These are phyloP conservation scores for Sutorius australiensis DNA, from an alignment of 768 basidiomycete genomes.

Conservation along the genomic window DNA sequence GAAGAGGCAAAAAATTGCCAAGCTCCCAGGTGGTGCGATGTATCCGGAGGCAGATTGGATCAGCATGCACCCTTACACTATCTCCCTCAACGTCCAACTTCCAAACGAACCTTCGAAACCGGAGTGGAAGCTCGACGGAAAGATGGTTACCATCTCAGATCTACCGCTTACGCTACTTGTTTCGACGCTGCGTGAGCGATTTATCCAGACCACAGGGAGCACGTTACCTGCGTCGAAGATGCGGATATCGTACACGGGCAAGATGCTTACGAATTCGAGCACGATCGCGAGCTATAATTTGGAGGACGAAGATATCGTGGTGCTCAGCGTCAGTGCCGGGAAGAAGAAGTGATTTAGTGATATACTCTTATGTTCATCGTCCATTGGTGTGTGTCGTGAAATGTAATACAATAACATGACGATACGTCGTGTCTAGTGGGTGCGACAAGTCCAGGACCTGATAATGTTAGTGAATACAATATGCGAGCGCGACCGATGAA, in stretches of 20 bases:
- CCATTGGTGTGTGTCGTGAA: slow-evolving; percentile 9
- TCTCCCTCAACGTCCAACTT: slow-evolving; percentile 80
- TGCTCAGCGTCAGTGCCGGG: slow-evolving; percentile 69
- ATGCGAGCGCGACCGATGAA: slow-evolving; percentile 15
- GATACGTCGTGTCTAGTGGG: slow-evolving; percentile 9
- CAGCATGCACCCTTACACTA: slow-evolving; percentile 85
- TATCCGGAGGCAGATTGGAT: slow-evolving; percentile 93
- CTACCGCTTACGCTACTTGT: slow-evolving; percentile 81
- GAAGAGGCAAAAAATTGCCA: slow-evolving; percentile 84
- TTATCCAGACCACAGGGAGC: slow-evolving; percentile 74
- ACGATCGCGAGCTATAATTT: slow-evolving; percentile 86
- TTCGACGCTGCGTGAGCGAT: slow-evolving; percentile 86
- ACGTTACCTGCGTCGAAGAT: slow-evolving; percentile 78
- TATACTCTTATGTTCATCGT: background rate
- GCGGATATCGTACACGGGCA: slow-evolving; percentile 71
- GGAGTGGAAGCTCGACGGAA: slow-evolving; percentile 91
- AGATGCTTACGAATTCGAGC: slow-evolving; percentile 83
- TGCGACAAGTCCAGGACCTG: slow-evolving; percentile 2
- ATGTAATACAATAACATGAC: slow-evolving; percentile 11
- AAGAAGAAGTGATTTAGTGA: slow-evolving; percentile 58
- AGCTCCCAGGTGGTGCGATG: slow-evolving; percentile 75
- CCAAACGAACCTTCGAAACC: slow-evolving; percentile 79
- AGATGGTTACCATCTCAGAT: slow-evolving; percentile 71
- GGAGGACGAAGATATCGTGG: slow-evolving; percentile 84
- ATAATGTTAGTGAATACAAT: slow-evolving; percentile 22